Percentiles rank a stretch among this genome's conserved stretches.
These are phyloP conservation scores for Eutrema heterophyllum DNA, from an alignment of 345 rosid species.

Conservation along the genomic window DNA sequence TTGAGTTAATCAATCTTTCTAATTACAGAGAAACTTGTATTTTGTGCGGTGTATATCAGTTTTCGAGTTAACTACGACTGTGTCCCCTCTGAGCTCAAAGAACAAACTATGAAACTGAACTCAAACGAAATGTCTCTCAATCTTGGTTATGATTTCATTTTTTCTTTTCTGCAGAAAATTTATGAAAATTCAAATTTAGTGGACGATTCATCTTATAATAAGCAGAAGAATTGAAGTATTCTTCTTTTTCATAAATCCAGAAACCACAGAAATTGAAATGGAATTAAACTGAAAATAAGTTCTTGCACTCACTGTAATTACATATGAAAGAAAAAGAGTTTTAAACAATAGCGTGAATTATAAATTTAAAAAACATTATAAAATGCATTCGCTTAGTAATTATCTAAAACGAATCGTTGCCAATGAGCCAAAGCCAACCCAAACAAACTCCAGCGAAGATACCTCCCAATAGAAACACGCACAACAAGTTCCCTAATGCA, in stretches of 20 bases:
- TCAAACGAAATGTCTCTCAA: neutral
- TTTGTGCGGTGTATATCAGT: neutral
- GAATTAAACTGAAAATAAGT: neutral
- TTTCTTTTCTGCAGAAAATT: neutral
- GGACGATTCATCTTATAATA: too few species aligned
- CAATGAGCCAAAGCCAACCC: conserved; percentile 38
- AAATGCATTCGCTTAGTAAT: neutral
- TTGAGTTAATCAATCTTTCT: neutral
- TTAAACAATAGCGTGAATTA: neutral
- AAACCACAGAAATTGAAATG: neutral
- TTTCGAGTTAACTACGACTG: neutral
- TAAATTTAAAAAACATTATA: neutral
- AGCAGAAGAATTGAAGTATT: too few species aligned
- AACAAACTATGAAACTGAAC: neutral
- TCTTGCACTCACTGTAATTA: too few species aligned
- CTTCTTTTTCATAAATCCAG: too few species aligned
- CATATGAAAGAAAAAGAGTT: too few species aligned
- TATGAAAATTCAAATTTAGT: too few species aligned
- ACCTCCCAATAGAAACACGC: conserved; percentile 31
- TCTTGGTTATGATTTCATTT: neutral
- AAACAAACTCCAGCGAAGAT: conserved; percentile 31
- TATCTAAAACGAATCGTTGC: conserved; percentile 40
- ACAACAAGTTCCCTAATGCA: conserved; percentile 30
- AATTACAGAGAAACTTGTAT: neutral
- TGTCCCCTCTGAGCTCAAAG: neutral